Conservation (phyloP, 257 asterid species). For the Primulina eburnea region DNA sequence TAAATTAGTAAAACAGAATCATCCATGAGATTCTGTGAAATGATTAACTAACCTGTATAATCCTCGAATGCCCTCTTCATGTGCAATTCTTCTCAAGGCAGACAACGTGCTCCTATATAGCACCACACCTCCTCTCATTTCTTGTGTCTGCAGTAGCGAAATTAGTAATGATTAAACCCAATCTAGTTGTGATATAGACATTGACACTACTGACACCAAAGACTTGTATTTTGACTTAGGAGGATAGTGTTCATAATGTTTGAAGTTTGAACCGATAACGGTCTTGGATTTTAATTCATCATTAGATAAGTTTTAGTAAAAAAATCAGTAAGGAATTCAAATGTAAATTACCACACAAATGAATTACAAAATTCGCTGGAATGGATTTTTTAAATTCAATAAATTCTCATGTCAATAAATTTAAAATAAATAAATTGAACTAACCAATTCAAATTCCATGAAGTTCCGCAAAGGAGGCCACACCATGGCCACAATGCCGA, state of each 20-base stretch:
- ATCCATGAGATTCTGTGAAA: constrained; percentile 20
- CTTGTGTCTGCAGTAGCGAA: constrained; percentile 51
- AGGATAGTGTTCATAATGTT: constrained; percentile 2
- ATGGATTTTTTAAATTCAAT: neutral
- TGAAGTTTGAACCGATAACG: neutral
- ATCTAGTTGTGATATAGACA: constrained; percentile 15
- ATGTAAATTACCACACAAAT: neutral
- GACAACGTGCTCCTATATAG: constrained; percentile 77
- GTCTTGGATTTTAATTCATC: neutral
- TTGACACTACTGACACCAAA: constrained; percentile 5
- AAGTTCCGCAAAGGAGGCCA: no score
- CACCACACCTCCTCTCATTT: constrained; percentile 41
- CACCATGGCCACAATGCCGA: neutral
- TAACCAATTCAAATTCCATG: neutral
- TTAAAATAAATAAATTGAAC: neutral
- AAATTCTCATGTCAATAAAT: neutral
- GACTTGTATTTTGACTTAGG: constrained; percentile 18
- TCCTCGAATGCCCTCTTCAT: constrained; percentile 88
- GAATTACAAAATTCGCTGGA: neutral
- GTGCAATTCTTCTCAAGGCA: constrained; percentile 76
- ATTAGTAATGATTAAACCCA: constrained; percentile 17
- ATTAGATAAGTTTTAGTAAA: neutral
- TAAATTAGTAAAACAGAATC: constrained; percentile 5
- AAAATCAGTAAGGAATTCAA: neutral
- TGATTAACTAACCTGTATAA: constrained; percentile 62